Percentiles rank a stretch among this genome's conserved stretches.
phyloP scores from a whole-genome alignment of 257 asterid genomes.

The Solanum boliviense region DNA sequence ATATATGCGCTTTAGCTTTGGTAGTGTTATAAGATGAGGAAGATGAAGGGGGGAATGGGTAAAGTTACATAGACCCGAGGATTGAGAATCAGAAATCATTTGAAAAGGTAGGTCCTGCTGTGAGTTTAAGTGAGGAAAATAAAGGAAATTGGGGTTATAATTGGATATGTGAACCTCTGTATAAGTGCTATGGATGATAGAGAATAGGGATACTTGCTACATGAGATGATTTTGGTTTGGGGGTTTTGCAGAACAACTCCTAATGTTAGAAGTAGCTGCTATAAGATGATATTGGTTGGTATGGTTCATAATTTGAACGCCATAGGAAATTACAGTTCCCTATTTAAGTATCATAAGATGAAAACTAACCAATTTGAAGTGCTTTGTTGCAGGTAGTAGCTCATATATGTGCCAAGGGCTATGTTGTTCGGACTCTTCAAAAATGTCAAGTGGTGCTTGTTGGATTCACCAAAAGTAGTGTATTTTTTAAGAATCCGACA shows the following conservation, averaged over 20 bases:
- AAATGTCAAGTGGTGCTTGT: too few species aligned
- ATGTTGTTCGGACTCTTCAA: too few species aligned
- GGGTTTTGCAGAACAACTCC: not conserved
- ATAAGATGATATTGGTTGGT: not conserved
- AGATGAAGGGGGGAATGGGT: not conserved
- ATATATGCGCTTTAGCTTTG: not conserved
- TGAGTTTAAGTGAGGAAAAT: not conserved
- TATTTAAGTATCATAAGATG: not conserved
- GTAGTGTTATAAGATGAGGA: not conserved
- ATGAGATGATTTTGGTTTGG: not conserved
- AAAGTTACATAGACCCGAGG: not conserved
- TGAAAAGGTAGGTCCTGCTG: not conserved
- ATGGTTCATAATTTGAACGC: not conserved
- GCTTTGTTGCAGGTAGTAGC: not conserved
- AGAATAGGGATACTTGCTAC: not conserved
- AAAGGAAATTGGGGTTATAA: not conserved
- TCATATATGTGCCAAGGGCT: not conserved
- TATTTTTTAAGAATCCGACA: too few species aligned
- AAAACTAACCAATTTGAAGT: not conserved
- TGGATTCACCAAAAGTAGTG: too few species aligned
- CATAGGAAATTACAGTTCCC: not conserved
- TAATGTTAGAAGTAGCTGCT: not conserved
- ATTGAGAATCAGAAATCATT: not conserved
- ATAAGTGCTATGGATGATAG: not conserved
- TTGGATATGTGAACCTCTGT: not conserved